Conservation (phyloP, 176 grass and related monocot genomes). For the Cymbopogon citratus region DNA sequence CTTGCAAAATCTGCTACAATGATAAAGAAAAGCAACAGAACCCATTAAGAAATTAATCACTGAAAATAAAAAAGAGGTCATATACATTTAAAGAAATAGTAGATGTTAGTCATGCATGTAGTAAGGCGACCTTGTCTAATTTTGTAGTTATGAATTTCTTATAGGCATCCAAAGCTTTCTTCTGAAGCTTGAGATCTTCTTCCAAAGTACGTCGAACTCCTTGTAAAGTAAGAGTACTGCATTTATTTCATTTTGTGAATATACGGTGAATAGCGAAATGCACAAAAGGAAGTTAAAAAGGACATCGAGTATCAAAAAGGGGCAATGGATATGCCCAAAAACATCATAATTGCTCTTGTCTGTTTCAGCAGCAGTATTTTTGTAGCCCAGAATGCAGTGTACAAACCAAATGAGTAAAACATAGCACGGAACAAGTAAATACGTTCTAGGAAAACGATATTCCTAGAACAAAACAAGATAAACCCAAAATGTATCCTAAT, state of each 20-base stretch:
- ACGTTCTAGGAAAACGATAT: background rate
- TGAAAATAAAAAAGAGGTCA: background rate
- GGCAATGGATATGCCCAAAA: background rate
- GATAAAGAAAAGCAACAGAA: slow-evolving; percentile 17
- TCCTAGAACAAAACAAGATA: background rate
- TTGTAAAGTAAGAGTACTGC: slow-evolving; percentile 75
- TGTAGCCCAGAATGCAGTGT: background rate
- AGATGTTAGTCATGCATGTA: slow-evolving; percentile 2
- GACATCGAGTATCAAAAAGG: background rate
- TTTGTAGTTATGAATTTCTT: slow-evolving; percentile 63
- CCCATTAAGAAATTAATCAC: slow-evolving; percentile 21
- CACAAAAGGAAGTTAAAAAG: slow-evolving; percentile 7
- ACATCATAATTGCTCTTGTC: background rate
- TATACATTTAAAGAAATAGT: slow-evolving; percentile 17
- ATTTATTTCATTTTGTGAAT: slow-evolving; percentile 38
- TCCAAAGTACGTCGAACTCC: slow-evolving; percentile 85
- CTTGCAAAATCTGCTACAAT: slow-evolving; percentile 55
- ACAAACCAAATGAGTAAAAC: slow-evolving; percentile 26
- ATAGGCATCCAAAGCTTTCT: slow-evolving; percentile 74
- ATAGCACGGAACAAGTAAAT: slow-evolving; percentile 4
- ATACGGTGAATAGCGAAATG: slow-evolving; percentile 17
- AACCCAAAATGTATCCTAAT: background rate
- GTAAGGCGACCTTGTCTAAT: slow-evolving; percentile 57
- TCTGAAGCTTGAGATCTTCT: slow-evolving; percentile 76
- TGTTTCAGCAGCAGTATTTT: background rate